Percentiles rank a stretch among this genome's conserved stretches.
Conservation (phyloP, 495 filamentous ascomycete genomes). For the Penicillium lagena region DNA sequence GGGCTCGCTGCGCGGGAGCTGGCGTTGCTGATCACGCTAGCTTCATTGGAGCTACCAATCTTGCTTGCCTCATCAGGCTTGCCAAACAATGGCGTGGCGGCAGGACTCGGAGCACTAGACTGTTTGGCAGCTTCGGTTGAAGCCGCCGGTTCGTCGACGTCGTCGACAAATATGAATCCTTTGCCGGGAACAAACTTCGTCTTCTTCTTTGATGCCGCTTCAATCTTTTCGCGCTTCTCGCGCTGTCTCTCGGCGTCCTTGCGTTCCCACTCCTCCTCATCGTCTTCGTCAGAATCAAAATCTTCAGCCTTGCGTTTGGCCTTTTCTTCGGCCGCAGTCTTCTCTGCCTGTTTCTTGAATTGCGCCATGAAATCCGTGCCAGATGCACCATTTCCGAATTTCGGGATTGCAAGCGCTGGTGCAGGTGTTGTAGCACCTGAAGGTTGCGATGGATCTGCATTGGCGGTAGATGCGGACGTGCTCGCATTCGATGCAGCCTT, state of each 20-base stretch:
- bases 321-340: conserved; percentile 33
- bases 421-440: not conserved
- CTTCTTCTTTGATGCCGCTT: conserved; percentile 22
- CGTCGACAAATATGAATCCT: conserved; percentile 34
- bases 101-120: conserved; percentile 4
- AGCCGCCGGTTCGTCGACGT: conserved; percentile 7
- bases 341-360: conserved; percentile 28
- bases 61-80: too few species aligned
- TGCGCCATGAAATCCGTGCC: conserved; percentile 30
- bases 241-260: conserved; percentile 40
- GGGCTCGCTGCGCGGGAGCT: not conserved
- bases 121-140: conserved; percentile 9
- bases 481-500: not conserved
- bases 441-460: not conserved
- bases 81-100: not conserved
- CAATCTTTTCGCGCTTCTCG: conserved; percentile 33
- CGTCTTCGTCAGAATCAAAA: conserved; percentile 49
- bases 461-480: not conserved
- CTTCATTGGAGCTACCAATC: too few species aligned
- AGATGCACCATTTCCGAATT: conserved; percentile 19
- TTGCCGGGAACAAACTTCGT: conserved; percentile 36
- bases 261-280: conserved; percentile 44
- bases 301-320: conserved; percentile 50
- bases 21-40: too few species aligned
- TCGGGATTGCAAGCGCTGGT: conserved; percentile 19